Conservation (phyloP, 306 rosid genomes). For the Casuarina equisetifolia region DNA sequence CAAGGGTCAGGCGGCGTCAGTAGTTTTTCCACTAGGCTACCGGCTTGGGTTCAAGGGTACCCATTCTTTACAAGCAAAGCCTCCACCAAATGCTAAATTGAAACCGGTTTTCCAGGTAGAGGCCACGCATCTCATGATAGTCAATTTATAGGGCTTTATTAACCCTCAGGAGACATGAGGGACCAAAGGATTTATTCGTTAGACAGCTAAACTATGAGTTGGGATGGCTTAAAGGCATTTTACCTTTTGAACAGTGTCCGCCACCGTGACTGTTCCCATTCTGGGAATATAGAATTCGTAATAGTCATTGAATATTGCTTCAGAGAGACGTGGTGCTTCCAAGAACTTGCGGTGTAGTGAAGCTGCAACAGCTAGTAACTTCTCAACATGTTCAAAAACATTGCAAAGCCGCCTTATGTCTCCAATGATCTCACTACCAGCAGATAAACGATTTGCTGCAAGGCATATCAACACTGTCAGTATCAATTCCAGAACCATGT, state of each 20-base stretch:
- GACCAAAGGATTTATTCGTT: neutral
- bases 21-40: no score
- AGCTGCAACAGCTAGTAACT: constrained; percentile 67
- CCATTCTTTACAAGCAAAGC: no score
- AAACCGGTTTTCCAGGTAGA: neutral
- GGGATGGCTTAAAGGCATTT: constrained; percentile 16
- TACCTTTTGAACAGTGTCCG: constrained; percentile 53
- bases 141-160: neutral
- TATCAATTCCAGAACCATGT: constrained; percentile 10
- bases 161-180: neutral
- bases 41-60: no score
- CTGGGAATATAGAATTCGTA: constrained; percentile 63
- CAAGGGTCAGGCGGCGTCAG: no score
- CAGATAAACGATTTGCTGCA: constrained; percentile 70
- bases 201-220: neutral
- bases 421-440: constrained; percentile 65
- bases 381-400: constrained; percentile 82
- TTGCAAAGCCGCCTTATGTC: constrained; percentile 64
- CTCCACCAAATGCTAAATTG: neutral
- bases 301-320: constrained; percentile 70
- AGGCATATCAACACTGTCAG: constrained; percentile 22
- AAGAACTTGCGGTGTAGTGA: constrained; percentile 83
- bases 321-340: constrained; percentile 76
- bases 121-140: neutral
- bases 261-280: constrained; percentile 54